Evolutionary conservation across 306 rosid genomes (phyloP), one percentile per base, ranked within the genome.

Genomic region (Castanospermum australe): DNA sequence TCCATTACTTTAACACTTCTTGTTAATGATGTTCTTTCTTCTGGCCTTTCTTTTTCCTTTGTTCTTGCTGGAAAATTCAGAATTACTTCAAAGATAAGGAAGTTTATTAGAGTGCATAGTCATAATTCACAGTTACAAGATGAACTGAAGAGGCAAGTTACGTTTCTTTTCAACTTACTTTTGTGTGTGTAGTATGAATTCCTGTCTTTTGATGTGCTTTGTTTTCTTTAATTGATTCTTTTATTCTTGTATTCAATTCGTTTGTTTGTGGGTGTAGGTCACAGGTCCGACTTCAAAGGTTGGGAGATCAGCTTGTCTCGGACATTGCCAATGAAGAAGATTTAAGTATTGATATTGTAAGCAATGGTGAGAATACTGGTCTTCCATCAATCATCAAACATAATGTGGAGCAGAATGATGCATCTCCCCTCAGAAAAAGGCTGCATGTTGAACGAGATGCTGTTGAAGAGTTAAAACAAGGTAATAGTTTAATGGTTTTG

Each of bases 261-360:
- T 70, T 83, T 82, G 38, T 70, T 72, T 41, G 15, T 56, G 56
- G 67, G 33, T 78, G 45, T 84, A 95, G 99, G 68, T 95, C 99
- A 52, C 92, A 95, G 75, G 89, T 50, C 73, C 92, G 90, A 72
- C 90, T 95, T 67, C 87, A 90, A 67, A 90, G 89, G 80, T 80
- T 95, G 64, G 98, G 97, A 21, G 93, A 90, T 75, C 93, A 93
- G 78, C 96, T 93, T 86, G 90, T 81, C 71, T 84, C 87, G 2
- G 96, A 93, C 82, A 79, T 89, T 65, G 89, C 78, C 69, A 88
- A 83, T 65, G 99, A 88, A 85, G 98, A 96, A 87, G 98, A 93
- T 79, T 85, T 86, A 18, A 88, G 90, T 77, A 86, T 93, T 55
- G 90, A 96, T 87, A 84, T 96, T 77, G 77, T 93, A 12, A 86